A percentile compares a stretch with the other conserved stretches of the same genome.
phyloP scores from a whole-genome alignment of 306 rosid species.

The Malus sieversii region DNA sequence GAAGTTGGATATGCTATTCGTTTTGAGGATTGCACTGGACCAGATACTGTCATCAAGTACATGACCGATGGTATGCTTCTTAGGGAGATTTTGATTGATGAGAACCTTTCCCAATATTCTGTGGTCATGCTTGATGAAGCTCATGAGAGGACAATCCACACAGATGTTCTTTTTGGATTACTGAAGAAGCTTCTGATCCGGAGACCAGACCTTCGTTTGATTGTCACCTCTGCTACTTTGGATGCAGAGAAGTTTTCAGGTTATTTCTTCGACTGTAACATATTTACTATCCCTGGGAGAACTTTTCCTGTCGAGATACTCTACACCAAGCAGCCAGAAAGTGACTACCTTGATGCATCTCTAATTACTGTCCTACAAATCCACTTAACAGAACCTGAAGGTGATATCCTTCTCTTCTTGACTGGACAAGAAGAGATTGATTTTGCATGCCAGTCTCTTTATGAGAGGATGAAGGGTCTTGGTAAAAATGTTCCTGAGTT shows the following conservation, averaged over 20 bases:
- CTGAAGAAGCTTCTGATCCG: not conserved
- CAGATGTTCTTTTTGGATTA: not conserved
- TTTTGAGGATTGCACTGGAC: not conserved
- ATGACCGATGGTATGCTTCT: not conserved
- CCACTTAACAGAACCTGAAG: constrained; percentile 1
- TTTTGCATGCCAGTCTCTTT: not conserved
- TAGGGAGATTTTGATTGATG: not conserved
- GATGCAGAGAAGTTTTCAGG: not conserved
- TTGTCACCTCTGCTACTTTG: not conserved
- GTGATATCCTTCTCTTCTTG: not conserved
- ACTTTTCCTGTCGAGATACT: not conserved
- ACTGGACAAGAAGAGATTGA: not conserved
- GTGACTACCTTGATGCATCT: not conserved
- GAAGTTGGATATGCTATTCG: not conserved
- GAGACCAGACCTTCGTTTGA: not conserved
- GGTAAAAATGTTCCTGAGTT: constrained; percentile 19
- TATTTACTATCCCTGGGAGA: not conserved
- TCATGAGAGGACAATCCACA: constrained; percentile 1
- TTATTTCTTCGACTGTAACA: not conserved
- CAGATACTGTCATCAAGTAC: not conserved
- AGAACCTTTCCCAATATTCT: not conserved
- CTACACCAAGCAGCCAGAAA: not conserved
- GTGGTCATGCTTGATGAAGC: not conserved
- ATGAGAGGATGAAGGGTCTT: not conserved
- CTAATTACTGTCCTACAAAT: not conserved